A percentile compares a stretch with the other conserved stretches of the same genome.
phyloP scores from a whole-genome alignment of 2,329 filamentous ascomycete genomes.

The Gremmenia infestans region DNA sequence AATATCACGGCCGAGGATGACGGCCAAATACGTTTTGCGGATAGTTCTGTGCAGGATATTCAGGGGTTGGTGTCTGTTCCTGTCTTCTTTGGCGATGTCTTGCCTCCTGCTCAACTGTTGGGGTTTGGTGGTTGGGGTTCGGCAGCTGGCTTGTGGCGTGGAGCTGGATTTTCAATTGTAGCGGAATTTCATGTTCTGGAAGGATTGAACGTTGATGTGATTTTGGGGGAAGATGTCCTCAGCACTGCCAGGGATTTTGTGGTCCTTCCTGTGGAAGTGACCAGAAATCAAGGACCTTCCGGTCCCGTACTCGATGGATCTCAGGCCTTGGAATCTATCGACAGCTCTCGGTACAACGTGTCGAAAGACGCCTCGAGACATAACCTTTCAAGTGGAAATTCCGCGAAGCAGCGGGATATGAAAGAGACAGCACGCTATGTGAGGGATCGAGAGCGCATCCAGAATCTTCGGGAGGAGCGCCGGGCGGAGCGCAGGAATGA shows the following conservation, averaged over 20 bases:
- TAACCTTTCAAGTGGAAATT: neutral
- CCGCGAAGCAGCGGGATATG: neutral
- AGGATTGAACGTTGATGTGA: neutral
- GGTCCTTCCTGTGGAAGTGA: neutral
- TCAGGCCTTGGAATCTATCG: neutral
- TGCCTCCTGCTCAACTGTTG: neutral
- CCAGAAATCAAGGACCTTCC: neutral
- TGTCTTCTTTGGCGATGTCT: constrained; percentile 1
- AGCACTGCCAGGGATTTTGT: constrained; percentile 1
- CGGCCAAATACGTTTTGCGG: neutral
- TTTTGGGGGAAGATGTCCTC: constrained; percentile 4
- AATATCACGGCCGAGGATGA: neutral
- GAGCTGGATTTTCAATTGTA: neutral
- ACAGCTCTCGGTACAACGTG: too few species aligned
- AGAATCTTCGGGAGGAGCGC: neutral
- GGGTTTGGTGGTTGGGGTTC: neutral
- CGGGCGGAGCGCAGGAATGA: neutral
- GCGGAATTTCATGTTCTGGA: constrained; percentile 1
- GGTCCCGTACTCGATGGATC: neutral
- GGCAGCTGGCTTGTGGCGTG: neutral
- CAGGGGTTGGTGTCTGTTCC: neutral
- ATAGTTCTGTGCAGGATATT: neutral
- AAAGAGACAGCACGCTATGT: neutral
- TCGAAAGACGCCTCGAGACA: neutral
- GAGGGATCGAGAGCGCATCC: neutral